Evolutionary conservation across 805 yeast genomes (phyloP).

Genomic region (Barnettozyma populi): DNA sequence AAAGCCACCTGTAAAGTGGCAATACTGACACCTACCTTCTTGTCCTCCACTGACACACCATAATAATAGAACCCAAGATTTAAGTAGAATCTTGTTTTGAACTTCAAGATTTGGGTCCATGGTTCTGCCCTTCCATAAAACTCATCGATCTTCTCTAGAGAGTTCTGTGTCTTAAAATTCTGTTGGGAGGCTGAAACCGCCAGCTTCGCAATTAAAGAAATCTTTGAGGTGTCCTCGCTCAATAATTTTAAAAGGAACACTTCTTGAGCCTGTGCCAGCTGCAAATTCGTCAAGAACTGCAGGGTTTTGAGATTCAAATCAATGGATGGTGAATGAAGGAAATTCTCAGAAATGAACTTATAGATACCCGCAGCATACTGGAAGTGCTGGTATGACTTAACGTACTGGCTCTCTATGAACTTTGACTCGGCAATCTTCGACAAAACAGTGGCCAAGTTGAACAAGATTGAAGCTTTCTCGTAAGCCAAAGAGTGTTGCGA

Average conservation of each 20-base stretch:
- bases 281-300: slow-evolving; percentile 53
- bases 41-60: slow-evolving; percentile 48
- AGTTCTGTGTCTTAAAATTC: slow-evolving; percentile 47
- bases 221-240: slow-evolving; percentile 41
- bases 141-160: slow-evolving; percentile 36
- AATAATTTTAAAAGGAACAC: slow-evolving; percentile 61
- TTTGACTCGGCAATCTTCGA: slow-evolving; percentile 43
- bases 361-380: slow-evolving; percentile 79
- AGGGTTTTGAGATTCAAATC: slow-evolving; percentile 71
- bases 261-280: slow-evolving; percentile 89
- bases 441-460: slow-evolving; percentile 66
- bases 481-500: slow-evolving; percentile 80
- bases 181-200: slow-evolving; percentile 55
- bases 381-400: slow-evolving; percentile 52
- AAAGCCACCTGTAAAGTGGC: slow-evolving; percentile 53
- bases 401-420: slow-evolving; percentile 38
- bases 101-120: slow-evolving; percentile 48
- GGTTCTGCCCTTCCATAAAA: slow-evolving; percentile 35
- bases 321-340: slow-evolving; percentile 80
- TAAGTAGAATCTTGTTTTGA: slow-evolving; percentile 50
- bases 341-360: slow-evolving; percentile 67
- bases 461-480: slow-evolving; percentile 82
- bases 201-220: slow-evolving; percentile 69
- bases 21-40: slow-evolving; percentile 72
- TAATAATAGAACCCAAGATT: slow-evolving; percentile 59